Evolutionary conservation across 345 rosid genomes (phyloP).

Genomic region (Murraya paniculata): DNA sequence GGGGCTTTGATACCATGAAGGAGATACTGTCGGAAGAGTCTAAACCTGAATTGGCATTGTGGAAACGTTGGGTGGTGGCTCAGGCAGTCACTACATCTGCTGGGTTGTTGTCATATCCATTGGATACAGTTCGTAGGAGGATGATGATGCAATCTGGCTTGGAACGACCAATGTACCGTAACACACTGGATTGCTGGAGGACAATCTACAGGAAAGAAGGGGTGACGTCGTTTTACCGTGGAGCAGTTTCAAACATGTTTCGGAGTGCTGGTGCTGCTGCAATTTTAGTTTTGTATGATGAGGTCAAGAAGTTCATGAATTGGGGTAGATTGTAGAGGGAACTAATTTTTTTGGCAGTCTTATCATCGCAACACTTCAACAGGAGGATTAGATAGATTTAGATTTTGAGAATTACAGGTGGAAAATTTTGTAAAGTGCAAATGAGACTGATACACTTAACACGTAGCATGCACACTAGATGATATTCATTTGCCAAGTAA

Average conservation of each 20-base stretch:
- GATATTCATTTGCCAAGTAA: slow-evolving; percentile 20
- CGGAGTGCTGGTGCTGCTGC: slow-evolving; percentile 94
- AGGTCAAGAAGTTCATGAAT: slow-evolving; percentile 78
- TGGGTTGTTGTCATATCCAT: slow-evolving; percentile 80
- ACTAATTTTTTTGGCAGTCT: slow-evolving; percentile 14
- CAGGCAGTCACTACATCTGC: slow-evolving; percentile 89
- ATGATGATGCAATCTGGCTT: slow-evolving; percentile 98
- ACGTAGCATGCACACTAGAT: slow-evolving; percentile 9
- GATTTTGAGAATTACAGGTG: slow-evolving; percentile 12
- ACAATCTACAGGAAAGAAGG: slow-evolving; percentile 73
- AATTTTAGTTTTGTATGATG: slow-evolving; percentile 83
- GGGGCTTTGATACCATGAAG: slow-evolving; percentile 90
- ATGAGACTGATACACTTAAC: slow-evolving; percentile 2
- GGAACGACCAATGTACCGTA: slow-evolving; percentile 63
- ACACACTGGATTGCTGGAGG: slow-evolving; percentile 82
- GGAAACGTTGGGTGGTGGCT: slow-evolving; percentile 89
- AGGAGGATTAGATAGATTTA: slow-evolving; percentile 22
- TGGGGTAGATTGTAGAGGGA: slow-evolving; percentile 59
- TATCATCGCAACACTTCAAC: not conserved
- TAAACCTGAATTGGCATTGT: slow-evolving; percentile 54
- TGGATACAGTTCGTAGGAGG: slow-evolving; percentile 86
- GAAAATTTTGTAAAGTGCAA: slow-evolving; percentile 23
- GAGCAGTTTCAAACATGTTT: slow-evolving; percentile 82
- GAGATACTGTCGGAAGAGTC: slow-evolving; percentile 62
- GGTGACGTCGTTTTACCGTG: slow-evolving; percentile 75